Evolutionary conservation across 257 asterid genomes (phyloP), one percentile per base, ranked within the genome.

Genomic region (Sherardia arvensis): DNA sequence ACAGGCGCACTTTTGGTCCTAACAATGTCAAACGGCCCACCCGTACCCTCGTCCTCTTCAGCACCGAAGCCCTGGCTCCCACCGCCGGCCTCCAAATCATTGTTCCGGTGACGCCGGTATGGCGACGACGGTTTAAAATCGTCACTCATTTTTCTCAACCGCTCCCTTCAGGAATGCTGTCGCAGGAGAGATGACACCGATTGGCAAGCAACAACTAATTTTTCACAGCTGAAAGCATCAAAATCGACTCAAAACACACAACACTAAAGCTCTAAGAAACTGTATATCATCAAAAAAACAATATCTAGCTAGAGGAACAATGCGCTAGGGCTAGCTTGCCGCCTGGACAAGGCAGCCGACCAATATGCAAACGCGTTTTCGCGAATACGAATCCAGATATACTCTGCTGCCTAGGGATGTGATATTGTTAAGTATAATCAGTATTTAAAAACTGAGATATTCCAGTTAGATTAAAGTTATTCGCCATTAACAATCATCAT

Each of bases 1-100:
- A 82, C 60, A 0, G 98, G 85, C 30, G 98, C 97, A 47, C 95
- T 72, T 71, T 92, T 92, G 40, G 98, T 92, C 12, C 97, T 71
- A 21, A 70, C 77, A 69, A 92, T 89, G 72, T 83, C 78, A 53
- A 92, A 92, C 8, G 97, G 89, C 5, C 85, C 81, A 12, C 81
- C 66, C 6, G 73, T 73, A 8, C 69, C 71, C 5, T 64, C 86
- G 8, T 83, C 85, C 1, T 80, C 91, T 6, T 81, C 86, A 1
- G 75, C 81, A 4, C 54, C 74, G 28, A 66, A 74, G 57, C 61
- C 57, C 12, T 10, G 47, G 47, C 40, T 23, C 12, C 87, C 57
- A 17, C 10, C 18, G 2, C 64, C 87, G 36, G 87, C 66, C 74
- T 91, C 98, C 65, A 81, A 59, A 62, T 91, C 97, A 32, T 56